Conservation (phyloP, 73 alveolate species). For the Tetrahymena thermophila region DNA sequence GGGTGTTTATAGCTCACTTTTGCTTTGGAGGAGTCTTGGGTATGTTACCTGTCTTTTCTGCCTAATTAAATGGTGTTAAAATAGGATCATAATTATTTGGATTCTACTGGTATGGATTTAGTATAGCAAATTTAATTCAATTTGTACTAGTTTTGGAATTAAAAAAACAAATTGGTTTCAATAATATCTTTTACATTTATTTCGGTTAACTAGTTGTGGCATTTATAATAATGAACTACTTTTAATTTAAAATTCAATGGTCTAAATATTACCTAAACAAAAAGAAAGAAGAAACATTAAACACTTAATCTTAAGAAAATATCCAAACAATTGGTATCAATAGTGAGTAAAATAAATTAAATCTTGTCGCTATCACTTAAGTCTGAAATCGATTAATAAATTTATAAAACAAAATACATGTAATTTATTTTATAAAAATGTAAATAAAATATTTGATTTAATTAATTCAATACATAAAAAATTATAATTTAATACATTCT, state of each 20-base stretch:
- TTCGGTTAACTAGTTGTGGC: not conserved
- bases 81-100: not conserved
- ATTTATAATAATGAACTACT: not conserved
- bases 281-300: not conserved
- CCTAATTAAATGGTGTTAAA: not conserved
- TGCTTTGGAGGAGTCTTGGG: not conserved
- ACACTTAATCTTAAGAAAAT: not conserved
- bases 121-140: not conserved
- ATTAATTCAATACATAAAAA: no score
- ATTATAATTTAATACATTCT: no score
- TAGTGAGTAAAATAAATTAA: not conserved
- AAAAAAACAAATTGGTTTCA: not conserved
- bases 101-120: not conserved
- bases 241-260: not conserved
- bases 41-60: not conserved
- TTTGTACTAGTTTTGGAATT: not conserved
- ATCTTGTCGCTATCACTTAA: not conserved
- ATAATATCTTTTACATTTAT: not conserved
- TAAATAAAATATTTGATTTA: no score
- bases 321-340: not conserved
- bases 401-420: no score
- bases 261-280: not conserved
- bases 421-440: no score
- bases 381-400: not conserved
- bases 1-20: not conserved